Evolutionary conservation across 805 yeast genomes (phyloP).

Genomic region (Yamadazyma nakazawae): DNA sequence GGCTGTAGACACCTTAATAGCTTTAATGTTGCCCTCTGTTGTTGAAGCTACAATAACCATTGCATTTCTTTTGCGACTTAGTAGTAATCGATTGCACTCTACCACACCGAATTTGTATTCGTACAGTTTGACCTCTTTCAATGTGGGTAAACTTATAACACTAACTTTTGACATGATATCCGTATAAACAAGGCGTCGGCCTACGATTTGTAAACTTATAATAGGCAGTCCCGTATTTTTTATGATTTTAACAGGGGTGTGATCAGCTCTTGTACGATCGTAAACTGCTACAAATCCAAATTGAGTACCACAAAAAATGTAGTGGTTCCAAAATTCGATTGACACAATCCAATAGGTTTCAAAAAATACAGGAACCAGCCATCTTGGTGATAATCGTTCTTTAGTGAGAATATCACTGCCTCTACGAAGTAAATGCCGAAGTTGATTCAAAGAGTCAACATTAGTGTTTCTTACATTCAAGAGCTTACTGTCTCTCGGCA

Average conservation of each 20-base stretch:
- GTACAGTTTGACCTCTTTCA: slow-evolving; percentile 3
- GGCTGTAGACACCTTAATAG: background rate
- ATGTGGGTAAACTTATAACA: slow-evolving; percentile 13
- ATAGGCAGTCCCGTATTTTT: slow-evolving; percentile 27
- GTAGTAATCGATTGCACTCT: slow-evolving; percentile 1
- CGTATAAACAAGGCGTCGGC: slow-evolving; percentile 19
- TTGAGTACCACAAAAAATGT: slow-evolving; percentile 29
- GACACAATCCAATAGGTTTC: slow-evolving; percentile 22
- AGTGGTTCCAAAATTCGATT: slow-evolving; percentile 16
- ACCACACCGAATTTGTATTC: slow-evolving; percentile 7
- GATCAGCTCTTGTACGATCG: slow-evolving; percentile 5
- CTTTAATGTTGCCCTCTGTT: slow-evolving; percentile 2
- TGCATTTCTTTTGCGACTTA: background rate
- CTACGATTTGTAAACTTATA: slow-evolving; percentile 13
- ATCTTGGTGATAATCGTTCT: slow-evolving; percentile 14
- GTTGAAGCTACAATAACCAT: slow-evolving; percentile 6
- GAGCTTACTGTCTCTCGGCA: slow-evolving; percentile 5
- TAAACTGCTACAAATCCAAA: slow-evolving; percentile 27
- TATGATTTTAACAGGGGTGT: slow-evolving; percentile 13
- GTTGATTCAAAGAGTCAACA: slow-evolving; percentile 1
- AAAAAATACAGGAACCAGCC: slow-evolving; percentile 5
- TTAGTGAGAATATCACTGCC: background rate
- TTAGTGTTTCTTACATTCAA: background rate
- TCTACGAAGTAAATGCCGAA: slow-evolving; percentile 2
- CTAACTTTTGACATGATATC: slow-evolving; percentile 33